Conservation (phyloP, 2,329 filamentous ascomycete genomes). For the Cordyceps tenuipes region DNA sequence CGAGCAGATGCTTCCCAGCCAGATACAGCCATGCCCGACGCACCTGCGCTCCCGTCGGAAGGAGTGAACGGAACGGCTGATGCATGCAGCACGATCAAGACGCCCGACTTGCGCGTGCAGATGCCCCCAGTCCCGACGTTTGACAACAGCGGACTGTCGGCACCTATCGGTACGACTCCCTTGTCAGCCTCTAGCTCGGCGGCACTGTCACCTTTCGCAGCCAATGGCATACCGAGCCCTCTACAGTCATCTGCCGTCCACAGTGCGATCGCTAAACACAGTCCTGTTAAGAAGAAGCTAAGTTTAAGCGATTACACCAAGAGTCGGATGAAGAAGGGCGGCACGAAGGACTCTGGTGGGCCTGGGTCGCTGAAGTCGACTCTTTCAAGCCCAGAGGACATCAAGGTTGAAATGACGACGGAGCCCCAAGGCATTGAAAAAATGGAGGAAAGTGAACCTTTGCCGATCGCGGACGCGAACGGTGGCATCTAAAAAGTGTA, state of each 20-base stretch:
- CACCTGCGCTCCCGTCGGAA: not conserved
- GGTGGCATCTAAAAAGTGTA: slow-evolving; percentile 6
- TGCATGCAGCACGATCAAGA: slow-evolving; percentile 26
- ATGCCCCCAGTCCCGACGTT: slow-evolving; percentile 49
- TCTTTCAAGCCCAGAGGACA: slow-evolving; percentile 28
- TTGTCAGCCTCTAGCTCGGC: slow-evolving; percentile 35
- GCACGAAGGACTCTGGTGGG: slow-evolving; percentile 26
- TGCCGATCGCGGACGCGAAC: slow-evolving; percentile 17
- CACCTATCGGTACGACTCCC: slow-evolving; percentile 35
- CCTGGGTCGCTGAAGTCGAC: slow-evolving; percentile 25
- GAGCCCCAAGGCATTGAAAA: slow-evolving; percentile 25
- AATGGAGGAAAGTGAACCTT: slow-evolving; percentile 18
- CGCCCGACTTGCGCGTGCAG: slow-evolving; percentile 44
- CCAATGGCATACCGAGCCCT: slow-evolving; percentile 31
- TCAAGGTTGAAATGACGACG: slow-evolving; percentile 27
- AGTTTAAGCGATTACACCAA: slow-evolving; percentile 56
- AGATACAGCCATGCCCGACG: slow-evolving; percentile 3
- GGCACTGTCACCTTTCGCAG: slow-evolving; percentile 43
- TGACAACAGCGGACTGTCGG: slow-evolving; percentile 28
- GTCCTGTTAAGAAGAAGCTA: slow-evolving; percentile 59
- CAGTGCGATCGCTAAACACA: slow-evolving; percentile 40
- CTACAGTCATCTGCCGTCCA: slow-evolving; percentile 36
- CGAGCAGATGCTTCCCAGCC: not conserved
- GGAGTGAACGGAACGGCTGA: slow-evolving; percentile 15
- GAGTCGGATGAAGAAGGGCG: slow-evolving; percentile 46